A percentile compares a stretch with the other conserved stretches of the same genome.
These are phyloP conservation scores for Talaromyces stipitatus DNA, from an alignment of 495 filamentous ascomycete species.

Conservation along the genomic window DNA sequence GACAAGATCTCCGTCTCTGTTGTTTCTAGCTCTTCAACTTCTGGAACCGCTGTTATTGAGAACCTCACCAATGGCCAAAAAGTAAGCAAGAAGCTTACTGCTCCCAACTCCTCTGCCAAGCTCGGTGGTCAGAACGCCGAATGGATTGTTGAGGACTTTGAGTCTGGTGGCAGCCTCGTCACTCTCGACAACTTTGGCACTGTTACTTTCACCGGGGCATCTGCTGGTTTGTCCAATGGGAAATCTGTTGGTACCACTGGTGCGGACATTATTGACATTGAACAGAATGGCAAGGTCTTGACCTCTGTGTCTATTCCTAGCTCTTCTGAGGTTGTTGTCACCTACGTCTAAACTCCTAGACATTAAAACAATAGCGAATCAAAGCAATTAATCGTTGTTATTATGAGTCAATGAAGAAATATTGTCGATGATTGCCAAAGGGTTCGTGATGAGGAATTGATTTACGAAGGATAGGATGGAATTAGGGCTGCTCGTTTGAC, in stretches of 20 bases:
- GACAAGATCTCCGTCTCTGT: conserved; percentile 49
- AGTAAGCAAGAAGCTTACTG: conserved; percentile 44
- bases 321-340: conserved; percentile 27
- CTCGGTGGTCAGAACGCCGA: conserved; percentile 47
- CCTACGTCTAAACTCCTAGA: conserved; percentile 9
- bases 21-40: conserved; percentile 32
- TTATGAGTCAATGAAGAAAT: background rate
- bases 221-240: conserved; percentile 18
- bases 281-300: conserved; percentile 40
- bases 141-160: conserved; percentile 62
- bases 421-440: background rate
- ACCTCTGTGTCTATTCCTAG: conserved; percentile 36
- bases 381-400: background rate
- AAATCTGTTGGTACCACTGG: conserved; percentile 25
- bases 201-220: conserved; percentile 40
- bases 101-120: conserved; percentile 25
- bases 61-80: conserved; percentile 48
- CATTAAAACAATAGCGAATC: background rate
- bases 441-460: background rate
- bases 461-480: background rate
- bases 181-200: conserved; percentile 47
- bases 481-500: background rate
- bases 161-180: conserved; percentile 36
- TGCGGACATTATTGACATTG: conserved; percentile 43
- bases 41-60: conserved; percentile 46